Evolutionary conservation across 2,329 filamentous ascomycete species (phyloP).

Genomic region (Drechslerella stenobrocha): DNA sequence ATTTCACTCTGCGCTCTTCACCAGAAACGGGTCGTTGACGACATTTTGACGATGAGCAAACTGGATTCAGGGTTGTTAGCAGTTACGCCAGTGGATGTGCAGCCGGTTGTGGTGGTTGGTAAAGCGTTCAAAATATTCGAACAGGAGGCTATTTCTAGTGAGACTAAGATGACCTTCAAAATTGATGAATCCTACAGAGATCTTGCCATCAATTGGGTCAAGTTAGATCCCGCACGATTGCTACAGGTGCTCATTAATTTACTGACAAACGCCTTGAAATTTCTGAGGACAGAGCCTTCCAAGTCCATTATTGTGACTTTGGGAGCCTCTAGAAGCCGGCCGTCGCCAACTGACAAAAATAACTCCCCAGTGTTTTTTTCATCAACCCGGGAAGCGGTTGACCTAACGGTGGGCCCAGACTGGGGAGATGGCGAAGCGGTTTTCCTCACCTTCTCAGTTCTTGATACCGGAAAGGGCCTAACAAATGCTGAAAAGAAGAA

Average conservation of each 20-base stretch:
- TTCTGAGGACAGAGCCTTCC: constrained; percentile 65
- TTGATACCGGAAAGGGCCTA: constrained; percentile 75
- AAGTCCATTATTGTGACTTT: constrained; percentile 67
- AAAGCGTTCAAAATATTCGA: constrained; percentile 78
- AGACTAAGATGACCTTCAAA: constrained; percentile 71
- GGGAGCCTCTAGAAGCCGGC: constrained; percentile 64
- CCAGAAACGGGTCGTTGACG: constrained; percentile 72
- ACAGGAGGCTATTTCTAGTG: constrained; percentile 70
- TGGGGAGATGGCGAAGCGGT: constrained; percentile 63
- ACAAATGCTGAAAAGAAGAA: constrained; percentile 61
- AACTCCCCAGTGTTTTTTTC: constrained; percentile 54
- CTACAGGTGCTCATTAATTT: constrained; percentile 71
- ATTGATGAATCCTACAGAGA: constrained; percentile 70
- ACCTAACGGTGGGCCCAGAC: constrained; percentile 48
- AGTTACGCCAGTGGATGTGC: constrained; percentile 71
- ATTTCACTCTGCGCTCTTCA: constrained; percentile 81
- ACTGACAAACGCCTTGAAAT: constrained; percentile 66
- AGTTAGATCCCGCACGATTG: constrained; percentile 73
- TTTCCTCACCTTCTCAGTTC: constrained; percentile 72
- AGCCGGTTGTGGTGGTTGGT: constrained; percentile 70
- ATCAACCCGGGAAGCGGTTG: constrained; percentile 52
- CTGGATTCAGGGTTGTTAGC: constrained; percentile 60
- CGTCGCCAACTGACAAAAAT: constrained; percentile 51
- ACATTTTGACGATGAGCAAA: constrained; percentile 69
- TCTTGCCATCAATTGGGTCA: constrained; percentile 71